Conservation (phyloP, 2,329 filamentous ascomycete species). For the Apiospora koreana region DNA sequence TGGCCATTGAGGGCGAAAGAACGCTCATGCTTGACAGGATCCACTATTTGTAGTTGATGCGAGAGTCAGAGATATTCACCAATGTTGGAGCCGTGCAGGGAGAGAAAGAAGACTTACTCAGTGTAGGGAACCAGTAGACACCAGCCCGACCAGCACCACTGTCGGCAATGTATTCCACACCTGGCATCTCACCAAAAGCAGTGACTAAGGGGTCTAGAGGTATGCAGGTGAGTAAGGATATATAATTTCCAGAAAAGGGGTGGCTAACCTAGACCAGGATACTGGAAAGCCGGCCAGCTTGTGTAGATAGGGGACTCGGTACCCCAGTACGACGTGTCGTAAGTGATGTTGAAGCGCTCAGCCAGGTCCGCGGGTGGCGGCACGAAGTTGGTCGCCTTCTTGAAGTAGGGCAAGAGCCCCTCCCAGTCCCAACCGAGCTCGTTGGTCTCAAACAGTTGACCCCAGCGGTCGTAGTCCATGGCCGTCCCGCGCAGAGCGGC, state of each 20-base stretch:
- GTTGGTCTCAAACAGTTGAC: constrained; percentile 38
- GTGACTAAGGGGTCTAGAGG: constrained; percentile 31
- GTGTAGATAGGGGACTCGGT: constrained; percentile 37
- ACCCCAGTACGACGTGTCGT: constrained; percentile 39
- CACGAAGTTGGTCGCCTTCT: constrained; percentile 29
- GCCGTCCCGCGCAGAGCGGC: constrained; percentile 30
- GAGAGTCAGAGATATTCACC: neutral
- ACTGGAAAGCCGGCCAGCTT: constrained; percentile 41
- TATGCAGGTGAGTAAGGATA: neutral
- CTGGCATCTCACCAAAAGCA: constrained; percentile 38
- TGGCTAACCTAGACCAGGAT: constrained; percentile 30
- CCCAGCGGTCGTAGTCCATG: constrained; percentile 36
- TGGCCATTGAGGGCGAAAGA: constrained; percentile 43
- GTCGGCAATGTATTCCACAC: constrained; percentile 39
- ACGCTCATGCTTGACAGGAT: constrained; percentile 35
- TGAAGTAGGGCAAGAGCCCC: constrained; percentile 33
- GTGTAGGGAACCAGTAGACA: constrained; percentile 44
- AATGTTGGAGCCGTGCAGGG: neutral
- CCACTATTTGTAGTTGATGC: constrained; percentile 25
- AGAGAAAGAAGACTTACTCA: constrained; percentile 17
- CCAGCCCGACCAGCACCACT: constrained; percentile 41
- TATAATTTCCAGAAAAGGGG: neutral
- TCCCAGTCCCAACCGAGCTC: constrained; percentile 34
- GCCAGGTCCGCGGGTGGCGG: constrained; percentile 25
- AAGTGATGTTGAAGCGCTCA: constrained; percentile 32